Percentiles rank a stretch among this genome's conserved stretches.
Conservation (phyloP, 495 filamentous ascomycete genomes). For the Penicillium mononematosum region DNA sequence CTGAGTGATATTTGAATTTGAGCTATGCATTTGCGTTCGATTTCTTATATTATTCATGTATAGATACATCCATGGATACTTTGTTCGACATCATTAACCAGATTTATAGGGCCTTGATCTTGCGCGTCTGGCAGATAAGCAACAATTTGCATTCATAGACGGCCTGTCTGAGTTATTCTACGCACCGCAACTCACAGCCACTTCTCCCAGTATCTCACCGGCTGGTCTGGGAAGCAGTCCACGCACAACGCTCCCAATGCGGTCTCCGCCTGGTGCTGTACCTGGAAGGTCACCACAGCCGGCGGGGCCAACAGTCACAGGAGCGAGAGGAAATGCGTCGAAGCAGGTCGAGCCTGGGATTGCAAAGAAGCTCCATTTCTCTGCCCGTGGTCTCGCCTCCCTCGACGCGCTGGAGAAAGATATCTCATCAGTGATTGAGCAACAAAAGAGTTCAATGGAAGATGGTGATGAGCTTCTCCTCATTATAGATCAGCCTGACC, state of each 20-base stretch:
- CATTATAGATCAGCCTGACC: slow-evolving; percentile 52
- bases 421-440: slow-evolving; percentile 35
- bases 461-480: slow-evolving; percentile 39
- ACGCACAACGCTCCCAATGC: slow-evolving; percentile 36
- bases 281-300: slow-evolving; percentile 30
- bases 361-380: slow-evolving; percentile 37
- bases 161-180: slow-evolving; percentile 62
- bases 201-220: slow-evolving; percentile 17
- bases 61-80: slow-evolving; percentile 5
- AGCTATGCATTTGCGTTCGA: slow-evolving; percentile 1
- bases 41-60: not conserved
- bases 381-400: slow-evolving; percentile 35
- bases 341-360: slow-evolving; percentile 25
- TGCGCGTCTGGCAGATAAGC: slow-evolving; percentile 52
- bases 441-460: slow-evolving; percentile 24
- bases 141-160: slow-evolving; percentile 69
- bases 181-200: slow-evolving; percentile 21
- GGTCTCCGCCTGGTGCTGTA: slow-evolving; percentile 30
- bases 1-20: slow-evolving; percentile 5
- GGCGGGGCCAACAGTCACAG: not conserved
- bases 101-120: slow-evolving; percentile 64
- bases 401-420: slow-evolving; percentile 41
- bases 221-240: slow-evolving; percentile 15
- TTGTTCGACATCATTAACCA: slow-evolving; percentile 10
- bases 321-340: slow-evolving; percentile 4